Conservation (phyloP, 2,329 filamentous ascomycete species). For the Dendryphion nanum region DNA sequence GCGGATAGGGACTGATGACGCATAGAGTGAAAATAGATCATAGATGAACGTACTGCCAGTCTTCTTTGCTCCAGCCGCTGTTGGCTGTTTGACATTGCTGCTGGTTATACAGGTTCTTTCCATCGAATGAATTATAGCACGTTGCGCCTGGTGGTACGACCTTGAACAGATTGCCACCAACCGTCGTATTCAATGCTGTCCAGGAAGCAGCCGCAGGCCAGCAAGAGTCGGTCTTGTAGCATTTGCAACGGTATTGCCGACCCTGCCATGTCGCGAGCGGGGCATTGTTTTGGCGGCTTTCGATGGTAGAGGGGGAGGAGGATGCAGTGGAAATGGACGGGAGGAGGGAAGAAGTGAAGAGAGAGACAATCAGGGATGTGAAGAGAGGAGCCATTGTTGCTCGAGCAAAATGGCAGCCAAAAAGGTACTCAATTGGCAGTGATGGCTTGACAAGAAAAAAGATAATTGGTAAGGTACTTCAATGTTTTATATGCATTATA, state of each 20-base stretch:
- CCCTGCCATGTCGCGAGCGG: slow-evolving; percentile 4
- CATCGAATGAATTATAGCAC: slow-evolving; percentile 6
- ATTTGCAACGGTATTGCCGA: slow-evolving; percentile 8
- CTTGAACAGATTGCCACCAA: slow-evolving; percentile 11
- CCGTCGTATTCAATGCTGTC: slow-evolving; percentile 7
- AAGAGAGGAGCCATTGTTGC: background rate
- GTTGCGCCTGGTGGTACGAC: slow-evolving; percentile 3
- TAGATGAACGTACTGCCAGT: slow-evolving; percentile 5
- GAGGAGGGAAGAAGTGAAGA: background rate
- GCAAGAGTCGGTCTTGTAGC: slow-evolving; percentile 6
- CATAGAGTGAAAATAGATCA: background rate
- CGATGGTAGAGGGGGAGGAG: no score
- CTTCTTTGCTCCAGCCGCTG: slow-evolving; percentile 1
- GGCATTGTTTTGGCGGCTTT: background rate
- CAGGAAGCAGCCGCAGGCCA: slow-evolving; percentile 6
- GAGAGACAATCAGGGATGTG: background rate
- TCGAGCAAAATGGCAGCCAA: background rate
- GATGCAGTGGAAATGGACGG: background rate
- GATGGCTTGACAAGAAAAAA: no score
- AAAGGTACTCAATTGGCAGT: background rate
- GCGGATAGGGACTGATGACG: background rate
- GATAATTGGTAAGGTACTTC: no score
- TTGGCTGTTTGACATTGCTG: slow-evolving; percentile 5
- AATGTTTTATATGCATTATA: no score
- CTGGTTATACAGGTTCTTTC: slow-evolving; percentile 5